Evolutionary conservation across 495 filamentous ascomycete species (phyloP), one percentile per base, ranked within the genome.

Genomic region (Trichoderma reesei): DNA sequence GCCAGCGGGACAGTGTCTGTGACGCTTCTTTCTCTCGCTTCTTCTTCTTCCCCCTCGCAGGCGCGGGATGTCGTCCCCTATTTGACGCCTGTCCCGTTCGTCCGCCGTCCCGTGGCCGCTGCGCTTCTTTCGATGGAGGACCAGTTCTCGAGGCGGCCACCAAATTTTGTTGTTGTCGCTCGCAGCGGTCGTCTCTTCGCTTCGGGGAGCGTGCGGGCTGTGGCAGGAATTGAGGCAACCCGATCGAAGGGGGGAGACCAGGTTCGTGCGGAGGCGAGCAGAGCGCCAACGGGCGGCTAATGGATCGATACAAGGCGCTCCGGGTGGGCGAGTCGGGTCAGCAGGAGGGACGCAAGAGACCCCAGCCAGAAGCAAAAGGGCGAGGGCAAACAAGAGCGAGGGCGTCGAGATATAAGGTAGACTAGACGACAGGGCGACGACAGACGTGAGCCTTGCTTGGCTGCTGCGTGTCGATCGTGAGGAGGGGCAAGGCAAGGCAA

Each of bases 261-360:
- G 44, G 44, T n/a, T n/a, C 44, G 44, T 48, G 31, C 51, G 51
- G 31, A 56, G 51, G 51, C 51, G 51, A 56, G 44, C 44, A 48
- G 44, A 48, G 44, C 44, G 44, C 44, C 44, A 48, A 18, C 44
- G 44, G 44, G 44, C 31, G 51, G 31, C 51, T 34, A 34, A 56
- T 31, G 16, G 18, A 51, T 51, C 46, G 31, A 31, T 33, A 14
- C 51, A n/a, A 56, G 20, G 20, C 20, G 20, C 26, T 31, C 26
- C 20, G 51, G 8, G 8, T 33, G 51, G 51, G 51, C 16, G 10
- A 26, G 48, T 8, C 18, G 44, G 20, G 31, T 20, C 18, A 33
- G 51, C 13, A 56, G 20, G 5, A 34, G 5, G 20, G 26, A 56
- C 5, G 11, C 20, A 31, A 34, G 18, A 31, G 8, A 56, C 8